Conservation (phyloP, 2,329 filamentous ascomycete species). For the Cordyceps fumosorosea region DNA sequence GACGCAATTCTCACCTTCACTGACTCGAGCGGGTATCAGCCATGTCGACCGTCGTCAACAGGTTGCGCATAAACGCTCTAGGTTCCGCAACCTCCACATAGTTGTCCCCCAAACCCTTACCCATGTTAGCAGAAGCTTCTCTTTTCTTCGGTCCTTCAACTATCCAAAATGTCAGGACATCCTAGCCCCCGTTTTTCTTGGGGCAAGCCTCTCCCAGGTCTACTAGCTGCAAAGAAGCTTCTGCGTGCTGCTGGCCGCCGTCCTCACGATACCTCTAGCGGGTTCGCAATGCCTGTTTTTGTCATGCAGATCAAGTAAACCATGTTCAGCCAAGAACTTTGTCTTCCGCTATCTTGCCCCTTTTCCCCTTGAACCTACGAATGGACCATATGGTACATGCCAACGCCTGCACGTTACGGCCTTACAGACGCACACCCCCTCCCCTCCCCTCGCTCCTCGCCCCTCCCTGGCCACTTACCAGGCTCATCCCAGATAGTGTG, state of each 20-base stretch:
- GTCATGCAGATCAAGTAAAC: constrained; percentile 4
- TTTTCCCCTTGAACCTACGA: background rate
- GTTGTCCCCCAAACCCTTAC: constrained; percentile 7
- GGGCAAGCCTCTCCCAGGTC: background rate
- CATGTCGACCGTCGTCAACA: background rate
- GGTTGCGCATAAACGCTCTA: constrained; percentile 6
- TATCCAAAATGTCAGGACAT: background rate
- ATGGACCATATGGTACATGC: background rate
- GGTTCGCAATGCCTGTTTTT: background rate
- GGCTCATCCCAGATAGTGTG: constrained; percentile 3
- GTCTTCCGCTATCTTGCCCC: background rate
- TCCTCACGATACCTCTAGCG: background rate
- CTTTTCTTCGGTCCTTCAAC: background rate
- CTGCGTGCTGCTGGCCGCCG: background rate
- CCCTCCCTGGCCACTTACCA: background rate
- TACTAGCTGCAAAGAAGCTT: background rate
- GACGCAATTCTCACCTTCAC: background rate
- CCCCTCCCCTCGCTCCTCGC: background rate
- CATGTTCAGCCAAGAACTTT: background rate
- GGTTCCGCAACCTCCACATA: constrained; percentile 9
- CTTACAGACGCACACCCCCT: background rate
- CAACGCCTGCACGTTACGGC: background rate
- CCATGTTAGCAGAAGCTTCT: constrained; percentile 4
- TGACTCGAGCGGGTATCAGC: constrained; percentile 11
- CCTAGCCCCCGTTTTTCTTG: constrained; percentile 1